phyloP scores from a whole-genome alignment of 2,329 filamentous ascomycete species.

The Xenoacremonium recifei region DNA sequence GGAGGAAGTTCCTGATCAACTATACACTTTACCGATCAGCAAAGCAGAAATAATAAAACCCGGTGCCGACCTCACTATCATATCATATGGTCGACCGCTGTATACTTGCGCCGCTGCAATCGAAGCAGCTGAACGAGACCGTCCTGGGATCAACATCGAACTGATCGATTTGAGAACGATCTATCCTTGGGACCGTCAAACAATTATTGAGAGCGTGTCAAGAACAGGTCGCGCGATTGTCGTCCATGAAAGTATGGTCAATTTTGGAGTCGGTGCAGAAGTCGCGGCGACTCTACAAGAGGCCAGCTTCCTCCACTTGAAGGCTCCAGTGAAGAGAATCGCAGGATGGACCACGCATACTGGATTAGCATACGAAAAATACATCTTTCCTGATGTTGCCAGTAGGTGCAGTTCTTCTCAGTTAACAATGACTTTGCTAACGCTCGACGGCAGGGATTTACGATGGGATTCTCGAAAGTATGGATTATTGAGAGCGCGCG shows the following conservation, averaged over 20 bases:
- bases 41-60: constrained; percentile 79
- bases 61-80: constrained; percentile 74
- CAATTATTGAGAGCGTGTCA: constrained; percentile 73
- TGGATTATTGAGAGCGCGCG: no score
- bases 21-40: constrained; percentile 78
- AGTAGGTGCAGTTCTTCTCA: no score
- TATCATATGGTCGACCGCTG: constrained; percentile 83
- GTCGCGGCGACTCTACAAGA: constrained; percentile 84
- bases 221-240: constrained; percentile 84
- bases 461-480: no score
- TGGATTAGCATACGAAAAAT: constrained; percentile 73
- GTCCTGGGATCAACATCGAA: constrained; percentile 69
- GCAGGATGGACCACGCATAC: constrained; percentile 83
- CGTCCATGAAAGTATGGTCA: constrained; percentile 88
- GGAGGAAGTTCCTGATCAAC: constrained; percentile 77
- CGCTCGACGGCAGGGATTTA: no score
- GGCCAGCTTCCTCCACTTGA: constrained; percentile 72
- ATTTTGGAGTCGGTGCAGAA: constrained; percentile 82
- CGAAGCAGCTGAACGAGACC: constrained; percentile 65
- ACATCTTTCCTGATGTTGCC: constrained; percentile 77
- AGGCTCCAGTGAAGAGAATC: constrained; percentile 78
- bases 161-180: constrained; percentile 82
- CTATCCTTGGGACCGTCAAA: constrained; percentile 84
- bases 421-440: no score
- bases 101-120: constrained; percentile 79